Conservation (phyloP, 805 yeast genomes). For the Kuraishia hungarica region DNA sequence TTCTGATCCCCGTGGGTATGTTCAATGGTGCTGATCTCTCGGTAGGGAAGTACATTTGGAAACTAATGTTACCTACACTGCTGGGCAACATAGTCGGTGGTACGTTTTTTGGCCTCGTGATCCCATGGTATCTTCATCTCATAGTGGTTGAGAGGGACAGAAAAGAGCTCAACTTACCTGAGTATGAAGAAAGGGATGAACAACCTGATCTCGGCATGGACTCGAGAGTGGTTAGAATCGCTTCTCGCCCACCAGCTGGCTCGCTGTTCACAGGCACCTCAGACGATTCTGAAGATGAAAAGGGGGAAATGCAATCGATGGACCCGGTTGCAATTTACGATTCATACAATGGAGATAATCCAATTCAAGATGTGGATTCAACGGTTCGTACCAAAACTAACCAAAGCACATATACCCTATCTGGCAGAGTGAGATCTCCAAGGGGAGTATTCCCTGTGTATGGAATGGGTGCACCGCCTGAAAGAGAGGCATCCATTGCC, state of each 20-base stretch:
- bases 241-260: background rate
- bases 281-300: background rate
- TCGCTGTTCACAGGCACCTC: background rate
- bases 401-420: background rate
- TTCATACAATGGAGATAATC: background rate
- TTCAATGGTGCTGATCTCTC: constrained; percentile 57
- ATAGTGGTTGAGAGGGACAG: constrained; percentile 67
- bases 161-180: constrained; percentile 51
- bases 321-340: constrained; percentile 2
- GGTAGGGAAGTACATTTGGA: constrained; percentile 66
- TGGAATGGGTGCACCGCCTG: constrained; percentile 66
- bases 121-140: constrained; percentile 71
- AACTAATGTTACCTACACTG: constrained; percentile 57
- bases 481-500: constrained; percentile 52
- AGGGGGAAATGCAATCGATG: background rate
- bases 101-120: constrained; percentile 45
- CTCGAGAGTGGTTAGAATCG: constrained; percentile 62
- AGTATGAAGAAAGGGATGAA: constrained; percentile 66
- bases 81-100: constrained; percentile 83
- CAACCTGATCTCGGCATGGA: constrained; percentile 73
- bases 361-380: constrained; percentile 1
- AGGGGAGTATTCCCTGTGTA: constrained; percentile 73
- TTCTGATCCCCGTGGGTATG: constrained; percentile 53
- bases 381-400: background rate
- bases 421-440: constrained; percentile 39